A percentile compares a stretch with the other conserved stretches of the same genome.
Evolutionary conservation across 345 rosid species (phyloP).

Genomic region (Geranium brycei): DNA sequence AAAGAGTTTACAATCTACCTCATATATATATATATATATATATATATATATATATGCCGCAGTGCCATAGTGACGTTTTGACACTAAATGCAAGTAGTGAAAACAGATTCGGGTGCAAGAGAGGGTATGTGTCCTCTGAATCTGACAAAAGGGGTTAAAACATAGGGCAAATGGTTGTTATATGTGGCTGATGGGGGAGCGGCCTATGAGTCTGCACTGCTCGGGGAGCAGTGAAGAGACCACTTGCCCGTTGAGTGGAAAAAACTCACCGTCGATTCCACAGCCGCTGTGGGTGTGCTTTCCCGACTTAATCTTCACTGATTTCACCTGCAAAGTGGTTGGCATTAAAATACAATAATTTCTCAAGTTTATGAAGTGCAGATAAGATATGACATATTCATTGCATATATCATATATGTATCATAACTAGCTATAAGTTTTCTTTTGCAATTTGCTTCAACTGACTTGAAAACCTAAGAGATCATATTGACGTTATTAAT

Average conservation of each 20-base stretch:
- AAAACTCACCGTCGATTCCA: conserved; percentile 90
- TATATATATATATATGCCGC: no score
- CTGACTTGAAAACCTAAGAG: no score
- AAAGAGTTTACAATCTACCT: conserved; percentile 16
- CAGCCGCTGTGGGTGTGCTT: conserved; percentile 72
- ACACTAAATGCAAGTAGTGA: conserved; percentile 7
- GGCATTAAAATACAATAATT: background rate
- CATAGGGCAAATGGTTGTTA: conserved; percentile 16
- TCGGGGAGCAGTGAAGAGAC: conserved; percentile 74
- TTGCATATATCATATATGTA: no score
- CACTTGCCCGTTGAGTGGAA: conserved; percentile 73
- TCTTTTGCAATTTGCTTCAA: no score
- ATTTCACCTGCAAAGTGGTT: conserved; percentile 48
- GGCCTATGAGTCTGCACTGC: conserved; percentile 88
- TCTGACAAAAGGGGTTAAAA: conserved; percentile 2
- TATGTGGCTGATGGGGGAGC: conserved; percentile 25
- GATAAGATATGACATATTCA: no score
- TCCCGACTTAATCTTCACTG: conserved; percentile 70
- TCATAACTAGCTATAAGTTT: no score
- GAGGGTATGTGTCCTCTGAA: background rate
- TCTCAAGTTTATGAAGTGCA: no score
- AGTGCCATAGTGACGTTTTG: conserved; percentile 10
- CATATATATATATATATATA: no score
- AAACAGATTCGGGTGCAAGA: no score
- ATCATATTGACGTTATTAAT: no score